phyloP scores from a whole-genome alignment of 2,329 filamentous ascomycete species.

The Thermothelomyces thermophilus region DNA sequence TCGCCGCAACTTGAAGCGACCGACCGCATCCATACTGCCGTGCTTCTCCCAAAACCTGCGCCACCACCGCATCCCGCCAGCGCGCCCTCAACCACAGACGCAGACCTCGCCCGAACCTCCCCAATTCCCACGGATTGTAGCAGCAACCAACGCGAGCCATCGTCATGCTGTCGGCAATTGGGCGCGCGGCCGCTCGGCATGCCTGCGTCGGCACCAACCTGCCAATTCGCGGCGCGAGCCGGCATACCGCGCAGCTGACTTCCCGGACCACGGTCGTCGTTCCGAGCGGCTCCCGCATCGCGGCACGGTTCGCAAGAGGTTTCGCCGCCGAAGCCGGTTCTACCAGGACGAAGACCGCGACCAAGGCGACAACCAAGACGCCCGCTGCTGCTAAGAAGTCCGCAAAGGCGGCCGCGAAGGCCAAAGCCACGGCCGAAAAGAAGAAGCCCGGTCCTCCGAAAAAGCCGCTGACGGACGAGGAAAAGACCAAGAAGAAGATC shows the following conservation, averaged over 20 bases:
- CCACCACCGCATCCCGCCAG: background rate
- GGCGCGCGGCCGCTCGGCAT: constrained; percentile 19
- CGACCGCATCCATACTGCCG: too few species aligned
- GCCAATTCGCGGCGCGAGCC: constrained; percentile 8
- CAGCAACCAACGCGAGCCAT: background rate
- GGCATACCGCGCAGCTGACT: background rate
- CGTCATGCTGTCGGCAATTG: constrained; percentile 24
- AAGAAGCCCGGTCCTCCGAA: background rate
- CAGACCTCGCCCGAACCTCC: background rate
- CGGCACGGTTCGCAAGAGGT: constrained; percentile 16
- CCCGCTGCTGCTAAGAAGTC: constrained; percentile 24
- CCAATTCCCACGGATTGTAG: background rate
- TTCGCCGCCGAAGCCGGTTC: constrained; percentile 15
- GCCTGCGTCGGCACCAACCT: constrained; percentile 17
- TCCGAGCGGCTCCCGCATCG: constrained; percentile 13
- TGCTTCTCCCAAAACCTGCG: background rate
- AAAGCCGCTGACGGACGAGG: constrained; percentile 28
- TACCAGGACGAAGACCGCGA: constrained; percentile 9
- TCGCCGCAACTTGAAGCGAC: too few species aligned
- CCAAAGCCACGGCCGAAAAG: background rate
- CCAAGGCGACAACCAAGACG: constrained; percentile 16
- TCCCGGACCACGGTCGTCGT: constrained; percentile 9
- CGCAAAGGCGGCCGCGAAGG: constrained; percentile 24
- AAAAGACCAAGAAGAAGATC: constrained; percentile 29
- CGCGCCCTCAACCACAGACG: background rate